Base-by-base conservation (phyloP, 2,329 filamentous ascomycete genomes). In the Talaromyces sp. region DNA sequence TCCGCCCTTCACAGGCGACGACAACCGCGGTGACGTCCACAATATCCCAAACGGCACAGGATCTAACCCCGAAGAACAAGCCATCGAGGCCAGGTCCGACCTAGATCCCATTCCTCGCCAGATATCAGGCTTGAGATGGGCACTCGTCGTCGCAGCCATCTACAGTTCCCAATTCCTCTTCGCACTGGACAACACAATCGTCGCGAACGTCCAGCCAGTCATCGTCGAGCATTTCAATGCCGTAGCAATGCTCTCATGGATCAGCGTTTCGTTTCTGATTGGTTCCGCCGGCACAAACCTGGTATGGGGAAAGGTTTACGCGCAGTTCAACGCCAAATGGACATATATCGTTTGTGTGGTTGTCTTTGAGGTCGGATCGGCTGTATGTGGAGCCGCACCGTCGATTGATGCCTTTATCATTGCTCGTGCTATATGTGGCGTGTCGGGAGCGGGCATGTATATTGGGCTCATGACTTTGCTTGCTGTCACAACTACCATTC, bases 351-450 rank as follows among this genome's bases (percentile, higher is more conserved):
- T 55, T 8, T 66, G 63, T 7, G 58, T 72, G 14, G 9, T 70
- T 35, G 9, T 75, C 4, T 75, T 77, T 60, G 69, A 73, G 46
- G 65, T 61, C 35, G 74, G 73, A 0, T 67, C 60, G 58, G 73
- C 78, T 0, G 59, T 81, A 0, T 82, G 80, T 62, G 81, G 80
- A 33, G 78, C 71, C 0, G 78, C 80, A 0, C 77, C 76, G 0
- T 76, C 65, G 21, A 80, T 81, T 70, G 68, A 77, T 63, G 78
- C 78, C 18, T 66, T 84, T 14, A 84, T 85, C 60, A 63, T 75
- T 8, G 76, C 74, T 7, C 71, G 76, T 52, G 74, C 69, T 16
- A 64, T 75, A n/a, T 69, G 69, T 33, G 76, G 76, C 6, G 60
- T 68, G 48, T 70, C 74, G 14, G 71, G 76, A 1, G 64, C 64